Evolutionary conservation across 2,329 filamentous ascomycete species (phyloP).

Genomic region (Fusarium phyllophilum): DNA sequence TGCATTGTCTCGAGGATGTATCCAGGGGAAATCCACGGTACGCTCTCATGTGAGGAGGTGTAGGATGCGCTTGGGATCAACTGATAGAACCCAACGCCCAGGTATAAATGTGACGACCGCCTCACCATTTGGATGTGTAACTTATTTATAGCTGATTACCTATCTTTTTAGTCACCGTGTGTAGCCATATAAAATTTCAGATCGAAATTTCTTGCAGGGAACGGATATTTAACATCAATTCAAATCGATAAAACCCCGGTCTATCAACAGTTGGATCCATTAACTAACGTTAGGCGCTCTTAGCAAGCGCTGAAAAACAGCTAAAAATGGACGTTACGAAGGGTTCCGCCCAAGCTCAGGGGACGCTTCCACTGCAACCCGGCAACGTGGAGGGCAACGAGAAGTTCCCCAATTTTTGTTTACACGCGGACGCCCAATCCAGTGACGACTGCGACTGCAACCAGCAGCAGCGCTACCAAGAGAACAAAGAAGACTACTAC

Average conservation of each 20-base stretch:
- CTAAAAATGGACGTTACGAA: slow-evolving; percentile 39
- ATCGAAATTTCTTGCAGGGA: background rate
- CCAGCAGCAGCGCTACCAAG: slow-evolving; percentile 10
- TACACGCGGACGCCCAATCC: slow-evolving; percentile 45
- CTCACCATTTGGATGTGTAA: background rate
- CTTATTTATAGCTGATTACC: background rate
- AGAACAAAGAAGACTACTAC: slow-evolving; percentile 9
- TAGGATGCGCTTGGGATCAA: slow-evolving; percentile 17
- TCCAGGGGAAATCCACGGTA: slow-evolving; percentile 16
- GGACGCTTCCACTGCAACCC: slow-evolving; percentile 47
- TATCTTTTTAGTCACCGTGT: background rate
- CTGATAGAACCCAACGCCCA: background rate
- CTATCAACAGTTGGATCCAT: background rate
- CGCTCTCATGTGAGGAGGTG: slow-evolving; percentile 31
- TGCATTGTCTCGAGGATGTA: slow-evolving; percentile 5
- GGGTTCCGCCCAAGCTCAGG: slow-evolving; percentile 35
- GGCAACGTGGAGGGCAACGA: slow-evolving; percentile 51
- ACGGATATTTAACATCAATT: background rate
- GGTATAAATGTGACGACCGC: slow-evolving; percentile 20
- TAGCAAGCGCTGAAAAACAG: slow-evolving; percentile 25
- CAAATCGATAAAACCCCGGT: background rate
- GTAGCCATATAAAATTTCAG: background rate
- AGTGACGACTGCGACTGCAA: slow-evolving; percentile 18
- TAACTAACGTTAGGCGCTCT: background rate
- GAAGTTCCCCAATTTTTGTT: slow-evolving; percentile 57